A percentile compares a stretch with the other conserved stretches of the same genome.
Evolutionary conservation across 495 filamentous ascomycete species (phyloP).

Genomic region (Penicillium paradoxum): DNA sequence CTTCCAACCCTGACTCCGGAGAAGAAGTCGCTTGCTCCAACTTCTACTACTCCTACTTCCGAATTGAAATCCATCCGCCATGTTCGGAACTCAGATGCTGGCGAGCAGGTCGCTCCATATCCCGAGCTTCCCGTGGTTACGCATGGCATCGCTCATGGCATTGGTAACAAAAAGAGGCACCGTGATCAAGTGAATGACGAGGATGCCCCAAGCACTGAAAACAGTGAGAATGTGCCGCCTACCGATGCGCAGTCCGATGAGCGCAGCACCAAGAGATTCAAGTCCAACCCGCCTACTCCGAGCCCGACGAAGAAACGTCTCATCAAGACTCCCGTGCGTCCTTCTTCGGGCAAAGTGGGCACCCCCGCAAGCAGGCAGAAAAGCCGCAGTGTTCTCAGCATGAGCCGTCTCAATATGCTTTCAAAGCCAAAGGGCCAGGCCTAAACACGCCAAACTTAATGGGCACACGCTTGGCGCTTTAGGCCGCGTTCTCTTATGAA

Average conservation of each 20-base stretch:
- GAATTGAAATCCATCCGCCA: constrained; percentile 32
- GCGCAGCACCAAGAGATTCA: constrained; percentile 42
- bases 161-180: constrained; percentile 69
- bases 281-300: constrained; percentile 32
- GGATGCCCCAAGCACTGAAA: constrained; percentile 45
- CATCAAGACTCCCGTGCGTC: constrained; percentile 29
- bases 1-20: constrained; percentile 40
- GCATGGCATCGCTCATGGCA: constrained; percentile 69
- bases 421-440: constrained; percentile 44
- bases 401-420: constrained; percentile 49
- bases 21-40: constrained; percentile 10
- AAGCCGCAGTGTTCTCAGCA: constrained; percentile 35
- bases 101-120: constrained; percentile 9
- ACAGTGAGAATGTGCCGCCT: constrained; percentile 40
- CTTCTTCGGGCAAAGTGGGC: constrained; percentile 29
- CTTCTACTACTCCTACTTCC: background rate
- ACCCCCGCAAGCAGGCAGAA: constrained; percentile 37
- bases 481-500: background rate
- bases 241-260: constrained; percentile 30
- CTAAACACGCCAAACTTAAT: constrained; percentile 8
- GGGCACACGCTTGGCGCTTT: constrained; percentile 14
- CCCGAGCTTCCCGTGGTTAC: constrained; percentile 46
- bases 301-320: constrained; percentile 38
- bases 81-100: constrained; percentile 30
- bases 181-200: constrained; percentile 46